Evolutionary conservation across 2,329 filamentous ascomycete species (phyloP), one percentile per base, ranked within the genome.

Genomic region (Cercospora berteroae): DNA sequence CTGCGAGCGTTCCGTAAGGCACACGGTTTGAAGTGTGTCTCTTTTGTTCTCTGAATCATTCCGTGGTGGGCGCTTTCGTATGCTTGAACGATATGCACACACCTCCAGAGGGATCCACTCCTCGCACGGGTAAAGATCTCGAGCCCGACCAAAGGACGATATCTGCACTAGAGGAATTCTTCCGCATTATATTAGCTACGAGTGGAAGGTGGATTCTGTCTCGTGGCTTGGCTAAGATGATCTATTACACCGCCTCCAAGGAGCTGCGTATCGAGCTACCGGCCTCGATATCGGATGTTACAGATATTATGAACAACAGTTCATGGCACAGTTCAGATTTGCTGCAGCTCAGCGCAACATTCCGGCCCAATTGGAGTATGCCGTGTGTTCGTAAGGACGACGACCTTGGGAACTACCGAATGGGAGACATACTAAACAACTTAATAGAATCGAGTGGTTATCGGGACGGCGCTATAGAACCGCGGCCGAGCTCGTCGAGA

Each of bases 21-120:
- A 48, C 57, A 64, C 25, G 62, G 62, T 13, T 48, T 64, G 33
- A 64, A 64, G 52, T 64, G 52, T 29, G 23, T 59, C n/a, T 64
- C 62, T 13, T 64, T 64, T 36, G 57, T 64, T 4, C 52, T 64
- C 62, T 64, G n/a, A 64, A 64, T 31, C 62, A 64, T 52, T 64
- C 62, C 16, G 36, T 64, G 13, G 18, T 64, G 62, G 62, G 62
- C 6, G 62, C 42, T 23, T 64, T 64, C 55, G 36, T 64, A 20
- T 48, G 62, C 31, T 44, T 64, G 12, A 64, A 64, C 36, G 50
- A 64, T 18, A 63, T 55, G 27, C 44, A 55, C 20, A n/a, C 48
- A 12, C 5, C 29, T 13, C 52, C 62, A 7, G 12, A 52, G n/a
- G 16, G 10, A 18, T 16, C 20, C 16, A 23, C 44, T 20, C 16